Base-by-base conservation (phyloP, 768 basidiomycete species). In the Suillus clintonianus region DNA sequence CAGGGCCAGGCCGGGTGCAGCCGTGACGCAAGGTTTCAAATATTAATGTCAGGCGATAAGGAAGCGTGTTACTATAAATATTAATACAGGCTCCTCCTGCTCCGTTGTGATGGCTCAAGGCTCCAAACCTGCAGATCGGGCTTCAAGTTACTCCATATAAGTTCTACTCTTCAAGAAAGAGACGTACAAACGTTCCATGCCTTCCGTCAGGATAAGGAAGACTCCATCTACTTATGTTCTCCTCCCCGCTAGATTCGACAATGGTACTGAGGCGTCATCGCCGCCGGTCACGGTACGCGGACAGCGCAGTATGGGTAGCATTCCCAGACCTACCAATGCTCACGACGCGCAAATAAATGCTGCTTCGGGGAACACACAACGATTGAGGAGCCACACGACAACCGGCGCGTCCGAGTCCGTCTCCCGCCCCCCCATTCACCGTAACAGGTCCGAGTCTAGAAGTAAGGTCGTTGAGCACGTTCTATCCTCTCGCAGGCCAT, bases 131-230 rank as follows among this genome's bases (percentile, higher is more conserved):
- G 45, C n/a, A 22, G 22, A 24, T 22, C 1, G 9, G 30, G 17
- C 15, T 32, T 6, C 30, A 27, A 27, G 27, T 27, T 27, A 27
- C 11, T 50, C 17, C 48, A 27, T 19, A 32, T 51, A 53, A 53
- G 51, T 7, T 53, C 51, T 4, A 3, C 11, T 13, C 19, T 53
- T 53, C 19, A 13, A 53, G 32, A 19, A 53, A 53, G 50, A 53
- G 50, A 19, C 30, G 10, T 11, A n/a, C 32, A 32, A 13, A 17
- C 14, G 15, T 37, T 56, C 36, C 34, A 84, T 85, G 83, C 83
- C 84, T 42, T 86, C 85, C 45, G 77, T 86, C 61, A 79, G 82
- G 68, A 76, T 86, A 60, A 80, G 74, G 70, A 72, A 19, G 43
- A 60, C 41, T 15, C 30, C 62, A 22, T 62, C 56, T 5, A 27